Evolutionary conservation across 768 basidiomycete genomes (phyloP).

Genomic region (Pulveroboletus sp.): DNA sequence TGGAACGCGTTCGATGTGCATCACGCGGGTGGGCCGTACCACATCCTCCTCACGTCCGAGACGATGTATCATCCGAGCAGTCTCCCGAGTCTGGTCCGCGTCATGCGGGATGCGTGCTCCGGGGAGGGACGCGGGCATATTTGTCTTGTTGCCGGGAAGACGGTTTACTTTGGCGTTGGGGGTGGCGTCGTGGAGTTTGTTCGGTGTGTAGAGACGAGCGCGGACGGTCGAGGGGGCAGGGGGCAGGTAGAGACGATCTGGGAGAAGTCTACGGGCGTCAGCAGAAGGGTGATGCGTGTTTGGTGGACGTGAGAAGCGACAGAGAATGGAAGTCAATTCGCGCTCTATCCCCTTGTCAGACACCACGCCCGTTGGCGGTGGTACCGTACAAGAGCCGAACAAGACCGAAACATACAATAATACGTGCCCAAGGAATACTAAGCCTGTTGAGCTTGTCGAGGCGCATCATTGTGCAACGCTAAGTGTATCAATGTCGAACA

Average conservation of each 20-base stretch:
- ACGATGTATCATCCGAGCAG: conserved; percentile 80
- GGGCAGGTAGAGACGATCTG: conserved; percentile 56
- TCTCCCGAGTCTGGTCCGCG: conserved; percentile 52
- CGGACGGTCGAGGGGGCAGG: neutral
- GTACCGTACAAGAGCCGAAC: too few species aligned
- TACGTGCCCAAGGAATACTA: too few species aligned
- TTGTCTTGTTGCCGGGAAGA: conserved; percentile 85
- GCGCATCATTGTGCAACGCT: too few species aligned
- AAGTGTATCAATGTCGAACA: too few species aligned
- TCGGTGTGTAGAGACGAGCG: conserved; percentile 36
- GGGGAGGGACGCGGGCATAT: conserved; percentile 17
- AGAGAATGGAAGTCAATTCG: neutral
- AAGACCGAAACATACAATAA: too few species aligned
- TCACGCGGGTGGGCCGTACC: conserved; percentile 41
- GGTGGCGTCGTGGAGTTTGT: conserved; percentile 79
- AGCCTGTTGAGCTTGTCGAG: too few species aligned
- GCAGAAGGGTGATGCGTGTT: conserved; percentile 63
- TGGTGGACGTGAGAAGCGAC: conserved; percentile 37
- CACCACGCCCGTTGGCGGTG: too few species aligned
- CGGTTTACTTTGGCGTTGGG: conserved; percentile 93
- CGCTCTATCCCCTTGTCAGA: neutral
- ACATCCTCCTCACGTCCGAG: conserved; percentile 83
- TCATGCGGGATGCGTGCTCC: conserved; percentile 42
- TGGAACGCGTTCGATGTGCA: conserved; percentile 58
- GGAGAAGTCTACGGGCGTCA: conserved; percentile 66